Percentiles rank a stretch among this genome's conserved stretches.
Evolutionary conservation across 768 basidiomycete genomes (phyloP).

Genomic region (Leccinellum rugosiceps): DNA sequence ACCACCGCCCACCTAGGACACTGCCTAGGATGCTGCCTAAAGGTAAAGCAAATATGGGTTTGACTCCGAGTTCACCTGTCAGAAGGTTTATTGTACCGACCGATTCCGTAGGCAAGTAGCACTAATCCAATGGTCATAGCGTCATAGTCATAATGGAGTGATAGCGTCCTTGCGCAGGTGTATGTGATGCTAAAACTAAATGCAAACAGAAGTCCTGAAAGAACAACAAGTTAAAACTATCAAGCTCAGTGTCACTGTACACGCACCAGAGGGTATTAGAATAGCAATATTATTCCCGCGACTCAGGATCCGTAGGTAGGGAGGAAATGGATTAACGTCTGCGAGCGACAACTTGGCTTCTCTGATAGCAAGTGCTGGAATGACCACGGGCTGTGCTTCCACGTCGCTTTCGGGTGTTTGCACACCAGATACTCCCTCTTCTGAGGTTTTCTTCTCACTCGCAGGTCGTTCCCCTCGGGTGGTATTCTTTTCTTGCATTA

Average conservation of each 20-base stretch:
- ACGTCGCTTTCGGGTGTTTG: constrained; percentile 22
- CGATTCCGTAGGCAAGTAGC: constrained; percentile 69
- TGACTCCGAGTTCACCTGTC: background rate
- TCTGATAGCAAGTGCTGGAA: constrained; percentile 13
- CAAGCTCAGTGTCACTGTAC: background rate
- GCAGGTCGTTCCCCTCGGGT: constrained; percentile 4
- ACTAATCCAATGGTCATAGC: constrained; percentile 76
- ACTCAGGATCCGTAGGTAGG: constrained; percentile 55
- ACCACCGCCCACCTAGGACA: constrained; percentile 59
- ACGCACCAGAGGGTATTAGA: constrained; percentile 38
- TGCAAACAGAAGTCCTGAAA: constrained; percentile 63
- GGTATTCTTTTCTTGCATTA: constrained; percentile 13
- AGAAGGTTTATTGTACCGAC: constrained; percentile 34
- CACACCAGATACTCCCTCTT: background rate
- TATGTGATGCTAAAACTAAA: constrained; percentile 70
- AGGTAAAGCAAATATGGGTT: background rate
- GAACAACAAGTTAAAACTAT: background rate
- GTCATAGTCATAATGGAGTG: constrained; percentile 59
- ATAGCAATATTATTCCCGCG: constrained; percentile 67
- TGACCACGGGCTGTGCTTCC: constrained; percentile 17
- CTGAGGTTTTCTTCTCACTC: constrained; percentile 7
- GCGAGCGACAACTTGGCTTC: constrained; percentile 55
- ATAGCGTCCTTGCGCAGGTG: constrained; percentile 71
- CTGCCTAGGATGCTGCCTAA: constrained; percentile 51
- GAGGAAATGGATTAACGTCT: constrained; percentile 73